Evolutionary conservation across 345 rosid genomes (phyloP).

Genomic region (Pugionium cornutum): DNA sequence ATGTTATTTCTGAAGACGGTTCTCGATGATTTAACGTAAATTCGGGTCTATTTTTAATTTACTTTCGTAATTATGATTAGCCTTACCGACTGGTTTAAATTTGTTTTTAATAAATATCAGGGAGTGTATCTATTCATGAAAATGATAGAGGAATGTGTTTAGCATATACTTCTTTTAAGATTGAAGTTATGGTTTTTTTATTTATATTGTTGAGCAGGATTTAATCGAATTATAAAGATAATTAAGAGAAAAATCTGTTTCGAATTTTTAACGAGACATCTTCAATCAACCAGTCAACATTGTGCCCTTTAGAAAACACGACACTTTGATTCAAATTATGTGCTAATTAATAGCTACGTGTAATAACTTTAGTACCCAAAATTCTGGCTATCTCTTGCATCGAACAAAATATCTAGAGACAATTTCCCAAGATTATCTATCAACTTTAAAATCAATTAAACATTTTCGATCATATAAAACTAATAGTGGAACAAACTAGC

Average conservation of each 20-base stretch:
- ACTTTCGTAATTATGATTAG: too few relatives aligned
- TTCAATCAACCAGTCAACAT: constrained; percentile 36
- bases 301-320: constrained; percentile 25
- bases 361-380: constrained; percentile 14
- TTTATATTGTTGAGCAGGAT: too few relatives aligned
- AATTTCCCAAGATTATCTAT: constrained; percentile 27
- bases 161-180: constrained; percentile 35
- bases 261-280: constrained; percentile 22
- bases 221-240: too few relatives aligned
- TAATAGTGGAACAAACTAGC: too few relatives aligned
- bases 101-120: background rate
- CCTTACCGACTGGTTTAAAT: too few relatives aligned
- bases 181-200: constrained; percentile 17
- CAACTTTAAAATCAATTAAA: background rate
- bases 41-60: too few relatives aligned
- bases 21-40: too few relatives aligned
- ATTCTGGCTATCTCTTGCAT: constrained; percentile 8
- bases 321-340: constrained; percentile 9
- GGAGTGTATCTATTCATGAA: constrained; percentile 27
- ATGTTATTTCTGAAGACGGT: too few relatives aligned
- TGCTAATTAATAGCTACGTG: constrained; percentile 25
- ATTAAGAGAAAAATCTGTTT: too few relatives aligned
- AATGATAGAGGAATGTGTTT: constrained; percentile 33
- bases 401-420: constrained; percentile 2
- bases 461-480: too few relatives aligned